Evolutionary conservation across 306 rosid genomes (phyloP).

Genomic region (Trifolium dubium): DNA sequence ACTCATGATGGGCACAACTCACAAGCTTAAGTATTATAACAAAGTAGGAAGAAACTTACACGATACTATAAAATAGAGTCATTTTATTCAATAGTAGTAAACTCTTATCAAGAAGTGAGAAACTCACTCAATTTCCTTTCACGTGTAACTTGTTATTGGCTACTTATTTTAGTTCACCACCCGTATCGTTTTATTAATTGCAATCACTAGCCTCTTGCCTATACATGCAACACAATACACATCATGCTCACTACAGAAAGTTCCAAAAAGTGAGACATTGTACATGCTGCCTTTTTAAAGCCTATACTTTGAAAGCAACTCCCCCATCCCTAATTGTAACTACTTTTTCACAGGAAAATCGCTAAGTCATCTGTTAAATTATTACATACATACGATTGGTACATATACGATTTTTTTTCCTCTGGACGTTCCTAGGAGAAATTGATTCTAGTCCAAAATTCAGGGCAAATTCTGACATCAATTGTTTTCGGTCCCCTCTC

Average conservation of each 20-base stretch:
- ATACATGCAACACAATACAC: constrained; percentile 25
- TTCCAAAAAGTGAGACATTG: constrained; percentile 35
- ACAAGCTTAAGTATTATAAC: background rate
- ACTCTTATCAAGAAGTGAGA: constrained; percentile 24
- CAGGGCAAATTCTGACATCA: no score
- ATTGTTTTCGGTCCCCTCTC: no score
- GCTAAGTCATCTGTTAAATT: no score
- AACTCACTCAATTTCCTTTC: constrained; percentile 19
- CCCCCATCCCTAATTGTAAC: no score
- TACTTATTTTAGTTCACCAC: constrained; percentile 37
- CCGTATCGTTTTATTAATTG: constrained; percentile 40
- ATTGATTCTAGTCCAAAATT: no score
- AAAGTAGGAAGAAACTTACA: background rate
- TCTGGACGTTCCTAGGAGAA: no score
- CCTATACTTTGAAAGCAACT: background rate
- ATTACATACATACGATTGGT: no score
- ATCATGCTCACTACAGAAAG: background rate
- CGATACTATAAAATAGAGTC: background rate
- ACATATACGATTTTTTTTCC: no score
- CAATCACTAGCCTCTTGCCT: constrained; percentile 46
- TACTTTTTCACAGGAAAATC: no score
- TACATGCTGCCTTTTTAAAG: constrained; percentile 21
- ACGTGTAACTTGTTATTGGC: constrained; percentile 26
- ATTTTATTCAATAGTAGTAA: background rate
- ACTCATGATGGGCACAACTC: no score